Evolutionary conservation across 345 rosid species (phyloP), one percentile per base, ranked within the genome.

Genomic region (Euphorbia pulcherrima): DNA sequence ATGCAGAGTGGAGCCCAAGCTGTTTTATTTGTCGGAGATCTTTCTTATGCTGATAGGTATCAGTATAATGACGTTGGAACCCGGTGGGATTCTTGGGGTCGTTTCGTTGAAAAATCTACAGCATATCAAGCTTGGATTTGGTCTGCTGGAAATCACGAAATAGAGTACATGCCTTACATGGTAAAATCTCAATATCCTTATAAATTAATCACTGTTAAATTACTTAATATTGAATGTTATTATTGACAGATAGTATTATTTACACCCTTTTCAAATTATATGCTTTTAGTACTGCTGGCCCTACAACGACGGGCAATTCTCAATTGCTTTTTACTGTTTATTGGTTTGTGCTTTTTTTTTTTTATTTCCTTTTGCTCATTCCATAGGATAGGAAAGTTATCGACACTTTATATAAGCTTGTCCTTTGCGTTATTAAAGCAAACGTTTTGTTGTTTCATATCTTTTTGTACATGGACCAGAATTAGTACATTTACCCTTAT

Each of bases 91-190:
- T 75, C 88, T 17, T 94, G 97, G 99, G 99, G 90, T 20, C 90
- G 92, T 63, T 91, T 94, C 70, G 79, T 82, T 64, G 99, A 94
- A 86, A 80, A 9, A 62, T 86, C 92, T 80, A 76, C 96, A 21
- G 99, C 99, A 64, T 94, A 85, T 83, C 95, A 88, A 73, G 97
- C 97, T 14, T 94, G 97, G 99, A 75, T 89, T 60, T 94, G 96
- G 96, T 82, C 90, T 78, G 96, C 84, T 70, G 97, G 99, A 73
- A 94, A 91, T 77, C 99, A 94, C 59, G 97, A 91, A 70, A 74
- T 94, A 58, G 97, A 94, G 44, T 89, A 82, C 82, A 83, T 94
- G 91, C 96, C 97, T 24, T 78, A 85, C 84, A 88, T 94, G 99
- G 99, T 94, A 81, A 76, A 35, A 37, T 77, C 6, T 65, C 18